phyloP scores from a whole-genome alignment of 2,329 filamentous ascomycete species.

The Colletotrichum tamarilloi region DNA sequence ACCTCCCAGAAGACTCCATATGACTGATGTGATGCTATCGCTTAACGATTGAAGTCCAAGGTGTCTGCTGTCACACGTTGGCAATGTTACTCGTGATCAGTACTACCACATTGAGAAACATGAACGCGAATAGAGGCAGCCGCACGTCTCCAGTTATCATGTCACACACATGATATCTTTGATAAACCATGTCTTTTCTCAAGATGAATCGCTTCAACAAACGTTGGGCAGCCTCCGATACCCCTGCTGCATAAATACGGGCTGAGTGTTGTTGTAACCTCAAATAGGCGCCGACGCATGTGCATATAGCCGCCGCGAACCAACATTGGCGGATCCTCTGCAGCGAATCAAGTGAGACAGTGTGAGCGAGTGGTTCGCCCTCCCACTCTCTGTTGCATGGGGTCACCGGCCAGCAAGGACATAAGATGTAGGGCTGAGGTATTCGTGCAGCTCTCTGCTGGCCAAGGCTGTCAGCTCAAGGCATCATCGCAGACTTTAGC shows the following conservation, averaged over 20 bases:
- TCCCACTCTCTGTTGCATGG: not conserved
- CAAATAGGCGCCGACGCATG: not conserved
- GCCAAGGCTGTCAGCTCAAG: not conserved
- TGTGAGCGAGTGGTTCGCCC: not conserved
- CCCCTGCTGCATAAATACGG: not conserved
- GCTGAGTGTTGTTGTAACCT: not conserved
- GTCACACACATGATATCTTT: not conserved
- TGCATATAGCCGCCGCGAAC: not conserved
- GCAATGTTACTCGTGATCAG: too few species aligned
- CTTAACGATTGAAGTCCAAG: too few species aligned
- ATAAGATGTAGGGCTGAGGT: not conserved
- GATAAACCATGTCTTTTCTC: not conserved
- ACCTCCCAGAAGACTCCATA: too few species aligned
- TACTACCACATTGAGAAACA: too few species aligned
- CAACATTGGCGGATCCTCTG: not conserved
- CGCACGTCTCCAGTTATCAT: not conserved
- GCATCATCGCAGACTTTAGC: not conserved
- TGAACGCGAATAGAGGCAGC: not conserved
- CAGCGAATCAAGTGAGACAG: not conserved
- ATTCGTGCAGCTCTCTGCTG: not conserved
- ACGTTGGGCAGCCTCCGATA: not conserved
- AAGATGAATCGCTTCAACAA: not conserved
- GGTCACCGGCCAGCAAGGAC: not conserved
- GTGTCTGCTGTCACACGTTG: too few species aligned
- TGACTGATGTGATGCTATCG: too few species aligned